Base-by-base conservation (phyloP, 495 filamentous ascomycete species). In the Penicillium simplicissimum region DNA sequence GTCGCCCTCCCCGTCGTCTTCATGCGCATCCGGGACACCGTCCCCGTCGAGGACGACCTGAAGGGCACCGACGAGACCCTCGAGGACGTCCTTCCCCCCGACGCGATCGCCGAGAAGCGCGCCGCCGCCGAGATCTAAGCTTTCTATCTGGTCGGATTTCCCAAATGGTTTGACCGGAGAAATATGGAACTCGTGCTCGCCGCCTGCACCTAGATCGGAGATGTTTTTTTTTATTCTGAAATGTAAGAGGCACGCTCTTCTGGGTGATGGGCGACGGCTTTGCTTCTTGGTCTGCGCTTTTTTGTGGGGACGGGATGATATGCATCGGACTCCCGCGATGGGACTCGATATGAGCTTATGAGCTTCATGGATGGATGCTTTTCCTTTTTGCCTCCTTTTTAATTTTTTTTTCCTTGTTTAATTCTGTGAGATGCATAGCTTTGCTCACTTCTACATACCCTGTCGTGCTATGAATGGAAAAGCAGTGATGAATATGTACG, bases 51-150 rank as follows among this genome's bases (percentile, higher is more conserved):
- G 74, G 83, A 89, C 43, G 91, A 96, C 74, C 72, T 96, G 31
- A 81, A 80, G 63, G 91, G 88, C 68, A 87, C 87, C 47, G 90
- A 89, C 63, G 91, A 92, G 85, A 93, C 88, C 0, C 63, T 81
- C 3, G 83, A 82, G 57, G 90, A 92, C 64, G 89, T 93, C 21
- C 55, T 76, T 1, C 67, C 70, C 3, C 64, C 64, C 9, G 60
- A 52, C 14, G 40, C 61, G 23, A 13, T 69, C 23, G 68, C 65
- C 25, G 40, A 57, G 15, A 63, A 60, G 53, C 66, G 55, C 13
- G 66, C 57, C 34, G 37, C 36, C 0, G 60, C 59, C 7, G 64
- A 57, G 33, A 62, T 66, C 43, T 68, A 55, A 53, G 17, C 3
- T 19, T n/a, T 10, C 11, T 43, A 17, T 28, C 31, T 56, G 42